Conservation (phyloP, 192 early-diverging fungal genomes). For the Entomortierella lignicola region DNA sequence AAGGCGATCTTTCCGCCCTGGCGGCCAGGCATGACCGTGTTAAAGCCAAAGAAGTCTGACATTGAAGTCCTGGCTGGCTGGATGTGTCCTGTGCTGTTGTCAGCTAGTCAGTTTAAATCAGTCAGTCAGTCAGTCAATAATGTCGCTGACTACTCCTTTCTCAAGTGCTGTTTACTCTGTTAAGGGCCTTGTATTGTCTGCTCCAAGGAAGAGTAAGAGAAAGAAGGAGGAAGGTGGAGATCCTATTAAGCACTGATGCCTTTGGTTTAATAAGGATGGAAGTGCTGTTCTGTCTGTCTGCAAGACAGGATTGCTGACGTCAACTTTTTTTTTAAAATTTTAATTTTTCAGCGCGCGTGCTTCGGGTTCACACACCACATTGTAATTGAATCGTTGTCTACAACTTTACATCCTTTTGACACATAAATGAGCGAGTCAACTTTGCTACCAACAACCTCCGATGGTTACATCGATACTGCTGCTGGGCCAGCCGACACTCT, state of each 20-base stretch:
- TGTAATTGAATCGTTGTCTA: neutral
- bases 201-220: neutral
- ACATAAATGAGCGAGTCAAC: constrained; percentile 14
- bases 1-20: constrained; percentile 45
- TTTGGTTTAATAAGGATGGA: neutral
- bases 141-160: too few species aligned
- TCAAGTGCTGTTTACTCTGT: too few species aligned
- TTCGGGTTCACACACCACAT: neutral
- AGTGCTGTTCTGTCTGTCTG: neutral
- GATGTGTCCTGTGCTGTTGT: neutral
- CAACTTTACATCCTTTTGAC: neutral
- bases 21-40: constrained; percentile 61
- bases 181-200: neutral
- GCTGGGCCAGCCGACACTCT: constrained; percentile 16
- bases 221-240: neutral
- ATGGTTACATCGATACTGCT: constrained; percentile 46
- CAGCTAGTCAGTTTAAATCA: too few species aligned
- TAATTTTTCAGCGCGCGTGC: too few species aligned
- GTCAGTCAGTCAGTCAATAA: too few species aligned
- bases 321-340: neutral
- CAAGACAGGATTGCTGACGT: neutral
- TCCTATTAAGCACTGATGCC: neutral
- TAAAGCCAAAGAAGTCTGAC: constrained; percentile 64
- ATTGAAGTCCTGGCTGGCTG: constrained; percentile 13
- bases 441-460: constrained; percentile 27